These are phyloP conservation scores for Gomphus sp. DNA, from an alignment of 1,284 basidiomycete species.

Conservation along the genomic window DNA sequence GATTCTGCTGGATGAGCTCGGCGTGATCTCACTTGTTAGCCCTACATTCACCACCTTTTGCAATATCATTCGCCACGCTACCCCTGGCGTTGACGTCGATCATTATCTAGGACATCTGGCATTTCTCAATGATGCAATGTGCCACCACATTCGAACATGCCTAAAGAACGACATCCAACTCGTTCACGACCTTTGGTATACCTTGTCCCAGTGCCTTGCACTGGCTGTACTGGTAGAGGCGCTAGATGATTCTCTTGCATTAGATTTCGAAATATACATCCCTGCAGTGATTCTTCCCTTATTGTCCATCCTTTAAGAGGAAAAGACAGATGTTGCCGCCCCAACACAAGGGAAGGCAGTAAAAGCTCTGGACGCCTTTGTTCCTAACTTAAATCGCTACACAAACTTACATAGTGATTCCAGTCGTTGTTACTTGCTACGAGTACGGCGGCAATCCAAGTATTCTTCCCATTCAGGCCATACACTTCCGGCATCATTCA, in stretches of 20 bases:
- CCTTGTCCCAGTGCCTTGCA: slow-evolving; percentile 25
- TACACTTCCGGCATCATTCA: slow-evolving; percentile 49
- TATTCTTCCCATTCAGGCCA: slow-evolving; percentile 38
- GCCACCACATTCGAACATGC: slow-evolving; percentile 52
- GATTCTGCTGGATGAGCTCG: too few relatives aligned
- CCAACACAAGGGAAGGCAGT: background rate
- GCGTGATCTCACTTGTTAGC: too few relatives aligned
- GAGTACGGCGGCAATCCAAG: slow-evolving; percentile 38
- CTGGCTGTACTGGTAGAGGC: slow-evolving; percentile 49
- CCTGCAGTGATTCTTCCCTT: slow-evolving; percentile 46
- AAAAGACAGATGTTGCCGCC: background rate
- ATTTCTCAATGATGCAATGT: slow-evolving; percentile 50
- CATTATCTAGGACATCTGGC: slow-evolving; percentile 57
- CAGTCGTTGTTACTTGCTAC: slow-evolving; percentile 44
- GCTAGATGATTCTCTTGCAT: slow-evolving; percentile 47
- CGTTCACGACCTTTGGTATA: slow-evolving; percentile 42
- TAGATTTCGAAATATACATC: slow-evolving; percentile 52
- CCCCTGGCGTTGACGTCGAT: slow-evolving; percentile 38
- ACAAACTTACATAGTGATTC: slow-evolving; percentile 49
- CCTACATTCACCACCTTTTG: too few relatives aligned
- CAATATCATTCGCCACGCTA: slow-evolving; percentile 43
- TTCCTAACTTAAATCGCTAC: slow-evolving; percentile 53
- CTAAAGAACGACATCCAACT: slow-evolving; percentile 37
- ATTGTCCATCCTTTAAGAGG: slow-evolving; percentile 18
- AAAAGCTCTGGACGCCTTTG: too few relatives aligned